These are phyloP conservation scores for Globisporangium iwayamae DNA, from an alignment of 352 stramenopile genomes.

Conservation along the genomic window DNA sequence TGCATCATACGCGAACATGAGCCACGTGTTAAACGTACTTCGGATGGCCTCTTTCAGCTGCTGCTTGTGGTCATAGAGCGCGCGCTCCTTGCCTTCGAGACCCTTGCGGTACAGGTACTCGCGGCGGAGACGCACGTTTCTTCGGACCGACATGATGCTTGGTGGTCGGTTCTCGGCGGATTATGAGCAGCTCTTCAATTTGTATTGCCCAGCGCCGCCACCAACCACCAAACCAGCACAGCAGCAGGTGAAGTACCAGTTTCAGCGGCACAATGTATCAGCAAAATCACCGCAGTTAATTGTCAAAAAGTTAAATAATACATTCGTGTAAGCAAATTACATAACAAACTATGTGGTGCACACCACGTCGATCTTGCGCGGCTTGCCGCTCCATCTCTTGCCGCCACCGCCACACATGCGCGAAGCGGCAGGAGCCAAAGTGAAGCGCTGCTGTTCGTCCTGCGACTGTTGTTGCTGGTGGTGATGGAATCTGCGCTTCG, in stretches of 20 bases:
- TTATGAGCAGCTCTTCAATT: slow-evolving; percentile 4
- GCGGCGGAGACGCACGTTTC: slow-evolving; percentile 96
- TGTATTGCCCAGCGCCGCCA: slow-evolving; percentile 1
- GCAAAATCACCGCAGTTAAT: background rate
- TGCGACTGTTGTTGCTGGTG: slow-evolving; percentile 26
- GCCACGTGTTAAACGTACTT: slow-evolving; percentile 21
- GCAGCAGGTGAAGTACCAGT: background rate
- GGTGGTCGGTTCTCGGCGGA: background rate
- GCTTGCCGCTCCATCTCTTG: slow-evolving; percentile 15
- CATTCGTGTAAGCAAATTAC: slow-evolving; percentile 4
- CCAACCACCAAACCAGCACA: slow-evolving; percentile 9
- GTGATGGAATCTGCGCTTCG: slow-evolving; percentile 28
- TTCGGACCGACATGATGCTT: slow-evolving; percentile 74
- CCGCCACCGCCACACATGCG: slow-evolving; percentile 24
- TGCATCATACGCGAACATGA: background rate
- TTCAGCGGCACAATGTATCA: background rate
- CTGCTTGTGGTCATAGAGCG: slow-evolving; percentile 97
- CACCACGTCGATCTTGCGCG: slow-evolving; percentile 14
- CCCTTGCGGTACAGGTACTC: slow-evolving; percentile 99
- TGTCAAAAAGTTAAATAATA: slow-evolving; percentile 8
- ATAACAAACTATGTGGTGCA: slow-evolving; percentile 10
- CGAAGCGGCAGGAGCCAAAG: slow-evolving; percentile 17
- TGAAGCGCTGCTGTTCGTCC: slow-evolving; percentile 26
- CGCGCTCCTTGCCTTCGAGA: slow-evolving; percentile 93
- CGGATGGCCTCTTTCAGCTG: slow-evolving; percentile 93